phyloP scores from a whole-genome alignment of 2,329 filamentous ascomycete genomes.

The Chaetomiaceae sp. region DNA sequence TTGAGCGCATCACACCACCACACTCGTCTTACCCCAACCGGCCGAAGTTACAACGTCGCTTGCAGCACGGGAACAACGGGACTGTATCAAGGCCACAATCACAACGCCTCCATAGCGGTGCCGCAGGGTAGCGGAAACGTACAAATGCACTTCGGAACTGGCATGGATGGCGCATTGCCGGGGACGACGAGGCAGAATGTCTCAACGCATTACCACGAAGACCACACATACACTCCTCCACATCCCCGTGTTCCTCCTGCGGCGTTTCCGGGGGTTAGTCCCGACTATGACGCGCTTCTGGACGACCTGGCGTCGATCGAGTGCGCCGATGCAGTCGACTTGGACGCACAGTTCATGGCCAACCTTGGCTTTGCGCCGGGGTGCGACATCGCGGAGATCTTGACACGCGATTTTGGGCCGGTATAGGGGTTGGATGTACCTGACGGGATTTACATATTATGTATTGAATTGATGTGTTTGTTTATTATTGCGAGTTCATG shows the following conservation, averaged over 20 bases:
- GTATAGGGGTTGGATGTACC: conserved; percentile 12
- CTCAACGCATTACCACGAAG: not conserved
- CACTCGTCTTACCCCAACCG: not conserved
- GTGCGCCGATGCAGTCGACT: conserved; percentile 42
- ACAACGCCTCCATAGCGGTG: not conserved
- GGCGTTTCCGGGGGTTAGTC: conserved; percentile 23
- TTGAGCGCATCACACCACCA: not conserved
- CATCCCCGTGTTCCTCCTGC: not conserved
- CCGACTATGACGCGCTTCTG: conserved; percentile 47
- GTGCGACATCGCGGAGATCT: conserved; percentile 43
- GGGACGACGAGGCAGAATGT: not conserved
- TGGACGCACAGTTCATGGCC: conserved; percentile 59
- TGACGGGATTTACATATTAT: not conserved
- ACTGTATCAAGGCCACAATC: conserved; percentile 1
- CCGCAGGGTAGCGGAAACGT: conserved; percentile 1
- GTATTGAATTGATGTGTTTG: too few relatives aligned
- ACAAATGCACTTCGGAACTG: not conserved
- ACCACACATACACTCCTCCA: not conserved
- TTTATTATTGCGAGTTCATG: too few relatives aligned
- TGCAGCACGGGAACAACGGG: not conserved
- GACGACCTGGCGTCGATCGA: conserved; percentile 48
- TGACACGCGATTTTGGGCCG: conserved; percentile 33
- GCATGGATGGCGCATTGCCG: not conserved
- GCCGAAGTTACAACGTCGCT: conserved; percentile 4
- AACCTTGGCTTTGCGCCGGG: conserved; percentile 61